These are phyloP conservation scores for Umbelopsis sp. DNA, from an alignment of 192 early-diverging fungal genomes.

Conservation along the genomic window DNA sequence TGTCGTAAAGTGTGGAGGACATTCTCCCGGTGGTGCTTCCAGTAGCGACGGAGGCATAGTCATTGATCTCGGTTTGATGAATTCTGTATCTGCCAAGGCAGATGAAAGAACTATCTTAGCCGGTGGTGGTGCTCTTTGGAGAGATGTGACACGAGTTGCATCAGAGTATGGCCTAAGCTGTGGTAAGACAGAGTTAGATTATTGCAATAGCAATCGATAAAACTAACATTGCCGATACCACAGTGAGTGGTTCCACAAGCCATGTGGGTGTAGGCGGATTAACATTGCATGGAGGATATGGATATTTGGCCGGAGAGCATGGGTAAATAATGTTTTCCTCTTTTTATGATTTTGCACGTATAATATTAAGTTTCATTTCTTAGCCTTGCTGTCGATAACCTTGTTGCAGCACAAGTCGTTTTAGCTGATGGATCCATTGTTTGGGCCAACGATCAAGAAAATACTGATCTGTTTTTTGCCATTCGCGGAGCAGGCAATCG, in stretches of 20 bases:
- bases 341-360: not conserved
- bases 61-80: slow-evolving; percentile 31
- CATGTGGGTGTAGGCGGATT: slow-evolving; percentile 50
- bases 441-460: slow-evolving; percentile 39
- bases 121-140: slow-evolving; percentile 47
- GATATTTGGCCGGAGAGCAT: slow-evolving; percentile 46
- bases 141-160: slow-evolving; percentile 36
- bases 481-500: slow-evolving; percentile 58
- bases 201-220: not conserved
- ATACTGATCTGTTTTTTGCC: slow-evolving; percentile 62
- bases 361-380: not conserved
- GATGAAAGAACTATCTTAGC: slow-evolving; percentile 38
- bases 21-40: slow-evolving; percentile 35
- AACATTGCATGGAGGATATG: slow-evolving; percentile 51
- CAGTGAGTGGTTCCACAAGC: slow-evolving; percentile 36
- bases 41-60: slow-evolving; percentile 32
- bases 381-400: slow-evolving; percentile 52
- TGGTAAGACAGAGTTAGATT: slow-evolving; percentile 10
- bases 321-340: slow-evolving; percentile 30
- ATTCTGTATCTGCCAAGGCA: slow-evolving; percentile 26
- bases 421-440: slow-evolving; percentile 47
- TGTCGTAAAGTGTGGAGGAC: slow-evolving; percentile 34
- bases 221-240: not conserved
- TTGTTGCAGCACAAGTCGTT: slow-evolving; percentile 56
- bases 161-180: slow-evolving; percentile 35